phyloP scores from a whole-genome alignment of 129 eudicot species.

The Calendula officinalis region DNA sequence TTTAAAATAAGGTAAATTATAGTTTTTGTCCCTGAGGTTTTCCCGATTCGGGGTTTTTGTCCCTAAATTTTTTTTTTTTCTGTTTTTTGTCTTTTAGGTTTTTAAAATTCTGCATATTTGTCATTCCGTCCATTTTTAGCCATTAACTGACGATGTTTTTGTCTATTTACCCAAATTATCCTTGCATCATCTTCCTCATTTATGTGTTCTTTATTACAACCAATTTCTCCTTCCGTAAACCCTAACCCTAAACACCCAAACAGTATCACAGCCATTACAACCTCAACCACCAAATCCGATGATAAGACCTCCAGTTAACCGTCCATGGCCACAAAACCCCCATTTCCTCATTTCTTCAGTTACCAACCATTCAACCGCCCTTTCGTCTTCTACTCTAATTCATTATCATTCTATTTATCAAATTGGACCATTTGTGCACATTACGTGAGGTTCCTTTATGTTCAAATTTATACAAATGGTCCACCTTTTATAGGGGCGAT shows the following conservation, averaged over 20 bases:
- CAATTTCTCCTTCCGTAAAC: constrained; percentile 36
- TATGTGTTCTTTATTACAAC: constrained; percentile 22
- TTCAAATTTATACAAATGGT: too few relatives aligned
- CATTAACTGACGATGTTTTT: too few relatives aligned
- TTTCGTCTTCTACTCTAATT: constrained; percentile 12
- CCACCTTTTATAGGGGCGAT: not conserved
- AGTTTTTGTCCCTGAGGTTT: too few relatives aligned
- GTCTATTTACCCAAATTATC: too few relatives aligned
- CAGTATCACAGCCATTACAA: constrained; percentile 31
- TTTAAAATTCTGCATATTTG: too few relatives aligned
- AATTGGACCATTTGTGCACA: not conserved
- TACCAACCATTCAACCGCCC: constrained; percentile 10
- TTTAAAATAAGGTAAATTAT: too few relatives aligned
- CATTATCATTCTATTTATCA: not conserved
- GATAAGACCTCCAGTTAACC: constrained; percentile 29
- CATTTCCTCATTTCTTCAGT: constrained; percentile 43
- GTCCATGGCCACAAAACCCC: constrained; percentile 44
- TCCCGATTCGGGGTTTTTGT: too few relatives aligned
- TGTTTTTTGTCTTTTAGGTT: too few relatives aligned
- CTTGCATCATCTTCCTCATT: too few relatives aligned
- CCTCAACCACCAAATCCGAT: constrained; percentile 21
- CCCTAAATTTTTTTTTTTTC: too few relatives aligned
- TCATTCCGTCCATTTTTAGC: too few relatives aligned
- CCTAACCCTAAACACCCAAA: constrained; percentile 50
- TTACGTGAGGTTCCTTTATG: too few relatives aligned